phyloP scores from a whole-genome alignment of 306 rosid genomes.

The Lathyrus sativus region DNA sequence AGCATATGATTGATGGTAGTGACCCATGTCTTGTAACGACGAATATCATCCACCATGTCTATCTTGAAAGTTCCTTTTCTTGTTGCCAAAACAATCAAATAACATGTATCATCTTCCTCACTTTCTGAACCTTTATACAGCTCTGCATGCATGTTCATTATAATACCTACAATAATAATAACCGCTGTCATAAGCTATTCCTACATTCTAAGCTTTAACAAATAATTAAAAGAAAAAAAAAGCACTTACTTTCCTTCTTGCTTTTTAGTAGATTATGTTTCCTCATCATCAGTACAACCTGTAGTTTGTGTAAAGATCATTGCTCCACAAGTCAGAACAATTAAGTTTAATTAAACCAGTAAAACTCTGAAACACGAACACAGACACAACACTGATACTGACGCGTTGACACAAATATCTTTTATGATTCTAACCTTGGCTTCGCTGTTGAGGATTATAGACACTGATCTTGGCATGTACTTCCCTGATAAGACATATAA shows the following conservation, averaged over 20 bases:
- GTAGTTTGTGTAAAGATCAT: slow-evolving; percentile 38
- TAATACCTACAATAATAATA: slow-evolving; percentile 38
- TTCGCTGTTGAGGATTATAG: slow-evolving; percentile 59
- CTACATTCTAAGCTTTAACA: not conserved
- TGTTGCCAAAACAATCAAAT: slow-evolving; percentile 70
- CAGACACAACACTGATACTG: no score
- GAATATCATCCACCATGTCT: slow-evolving; percentile 77
- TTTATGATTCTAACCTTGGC: slow-evolving; percentile 58
- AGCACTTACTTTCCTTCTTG: slow-evolving; percentile 70
- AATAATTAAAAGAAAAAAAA: not conserved
- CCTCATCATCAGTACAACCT: slow-evolving; percentile 73
- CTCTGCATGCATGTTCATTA: slow-evolving; percentile 71
- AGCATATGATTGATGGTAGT: slow-evolving; percentile 77
- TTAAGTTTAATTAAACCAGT: not conserved
- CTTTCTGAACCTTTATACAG: slow-evolving; percentile 68
- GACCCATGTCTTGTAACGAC: slow-evolving; percentile 75
- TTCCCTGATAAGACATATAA: slow-evolving; percentile 59
- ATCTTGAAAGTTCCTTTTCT: slow-evolving; percentile 79
- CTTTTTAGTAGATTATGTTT: slow-evolving; percentile 65
- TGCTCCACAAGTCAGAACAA: not conserved
- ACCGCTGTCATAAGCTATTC: slow-evolving; percentile 8
- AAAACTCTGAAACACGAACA: not conserved
- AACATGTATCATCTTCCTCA: slow-evolving; percentile 63
- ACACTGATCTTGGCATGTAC: slow-evolving; percentile 61
- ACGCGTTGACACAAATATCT: not conserved